Conservation (phyloP, 495 filamentous ascomycete species). For the Wilcoxina mikolae region DNA sequence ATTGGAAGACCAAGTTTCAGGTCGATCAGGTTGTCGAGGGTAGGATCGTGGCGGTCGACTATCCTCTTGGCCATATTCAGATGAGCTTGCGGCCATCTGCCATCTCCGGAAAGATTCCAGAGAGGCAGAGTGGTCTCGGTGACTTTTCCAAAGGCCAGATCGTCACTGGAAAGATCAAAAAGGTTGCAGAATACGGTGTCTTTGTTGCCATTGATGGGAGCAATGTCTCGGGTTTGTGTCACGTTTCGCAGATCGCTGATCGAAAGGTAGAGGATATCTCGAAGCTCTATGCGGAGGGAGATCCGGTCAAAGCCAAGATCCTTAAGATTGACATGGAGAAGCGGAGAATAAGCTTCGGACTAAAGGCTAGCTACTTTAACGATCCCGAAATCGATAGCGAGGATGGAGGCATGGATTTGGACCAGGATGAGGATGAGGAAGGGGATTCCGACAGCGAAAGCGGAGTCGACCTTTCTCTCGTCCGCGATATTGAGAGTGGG, state of each 20-base stretch:
- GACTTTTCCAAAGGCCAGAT: slow-evolving; percentile 65
- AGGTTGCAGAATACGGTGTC: slow-evolving; percentile 85
- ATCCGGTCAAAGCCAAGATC: slow-evolving; percentile 78
- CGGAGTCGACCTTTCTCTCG: slow-evolving; percentile 32
- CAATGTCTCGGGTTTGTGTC: slow-evolving; percentile 84
- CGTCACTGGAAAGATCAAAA: slow-evolving; percentile 76
- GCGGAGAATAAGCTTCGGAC: slow-evolving; percentile 66
- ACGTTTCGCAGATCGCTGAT: slow-evolving; percentile 79
- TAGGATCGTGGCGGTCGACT: slow-evolving; percentile 55
- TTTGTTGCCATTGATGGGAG: slow-evolving; percentile 83
- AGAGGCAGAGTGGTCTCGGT: slow-evolving; percentile 48
- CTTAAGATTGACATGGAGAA: slow-evolving; percentile 58
- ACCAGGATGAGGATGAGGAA: slow-evolving; percentile 36
- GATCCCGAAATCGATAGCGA: slow-evolving; percentile 43
- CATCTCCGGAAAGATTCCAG: slow-evolving; percentile 58
- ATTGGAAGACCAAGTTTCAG: slow-evolving; percentile 84
- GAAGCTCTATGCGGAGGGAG: slow-evolving; percentile 73
- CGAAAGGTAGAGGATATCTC: slow-evolving; percentile 59
- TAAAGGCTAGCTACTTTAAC: slow-evolving; percentile 85
- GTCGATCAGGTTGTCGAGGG: slow-evolving; percentile 79
- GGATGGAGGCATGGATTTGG: slow-evolving; percentile 33
- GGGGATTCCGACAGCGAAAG: slow-evolving; percentile 34
- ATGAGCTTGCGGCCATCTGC: slow-evolving; percentile 75
- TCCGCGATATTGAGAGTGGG: slow-evolving; percentile 15
- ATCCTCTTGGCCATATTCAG: slow-evolving; percentile 52